Evolutionary conservation across 352 stramenopile genomes (phyloP).

Genomic region (Pythium coloratum): DNA sequence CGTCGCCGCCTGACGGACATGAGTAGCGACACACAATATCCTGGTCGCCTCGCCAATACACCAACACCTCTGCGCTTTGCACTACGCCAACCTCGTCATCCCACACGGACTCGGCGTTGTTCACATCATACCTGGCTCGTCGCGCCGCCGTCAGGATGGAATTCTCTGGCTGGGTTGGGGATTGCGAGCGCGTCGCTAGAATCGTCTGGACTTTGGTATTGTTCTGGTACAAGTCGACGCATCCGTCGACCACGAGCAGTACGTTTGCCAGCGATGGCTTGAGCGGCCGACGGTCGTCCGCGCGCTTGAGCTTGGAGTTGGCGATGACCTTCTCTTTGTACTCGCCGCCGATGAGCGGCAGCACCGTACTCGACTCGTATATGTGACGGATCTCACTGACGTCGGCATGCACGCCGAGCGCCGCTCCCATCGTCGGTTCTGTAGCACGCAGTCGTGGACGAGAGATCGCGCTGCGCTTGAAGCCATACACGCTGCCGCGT

Average conservation of each 20-base stretch:
- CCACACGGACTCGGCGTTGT: constrained; percentile 20
- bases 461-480: not conserved
- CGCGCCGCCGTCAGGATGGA: constrained; percentile 21
- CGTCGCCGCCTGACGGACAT: constrained; percentile 49
- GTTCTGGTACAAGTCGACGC: constrained; percentile 48
- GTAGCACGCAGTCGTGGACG: not conserved
- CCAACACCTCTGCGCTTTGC: constrained; percentile 32
- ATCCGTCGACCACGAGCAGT: constrained; percentile 56
- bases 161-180: constrained; percentile 12
- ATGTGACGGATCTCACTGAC: constrained; percentile 42
- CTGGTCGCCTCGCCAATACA: constrained; percentile 61
- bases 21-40: constrained; percentile 72
- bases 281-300: constrained; percentile 35
- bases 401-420: constrained; percentile 45
- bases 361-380: constrained; percentile 59
- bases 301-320: constrained; percentile 47
- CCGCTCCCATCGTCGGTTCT: constrained; percentile 45
- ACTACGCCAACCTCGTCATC: constrained; percentile 19
- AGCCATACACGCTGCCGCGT: constrained; percentile 14
- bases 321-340: constrained; percentile 48
- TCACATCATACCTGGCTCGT: constrained; percentile 17
- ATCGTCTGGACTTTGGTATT: constrained; percentile 45
- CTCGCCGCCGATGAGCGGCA: constrained; percentile 61
- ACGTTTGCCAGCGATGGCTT: constrained; percentile 37
- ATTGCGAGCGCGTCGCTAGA: constrained; percentile 27